Conservation (phyloP, 495 filamentous ascomycete genomes). For the Polyplosphaeria fusca region DNA sequence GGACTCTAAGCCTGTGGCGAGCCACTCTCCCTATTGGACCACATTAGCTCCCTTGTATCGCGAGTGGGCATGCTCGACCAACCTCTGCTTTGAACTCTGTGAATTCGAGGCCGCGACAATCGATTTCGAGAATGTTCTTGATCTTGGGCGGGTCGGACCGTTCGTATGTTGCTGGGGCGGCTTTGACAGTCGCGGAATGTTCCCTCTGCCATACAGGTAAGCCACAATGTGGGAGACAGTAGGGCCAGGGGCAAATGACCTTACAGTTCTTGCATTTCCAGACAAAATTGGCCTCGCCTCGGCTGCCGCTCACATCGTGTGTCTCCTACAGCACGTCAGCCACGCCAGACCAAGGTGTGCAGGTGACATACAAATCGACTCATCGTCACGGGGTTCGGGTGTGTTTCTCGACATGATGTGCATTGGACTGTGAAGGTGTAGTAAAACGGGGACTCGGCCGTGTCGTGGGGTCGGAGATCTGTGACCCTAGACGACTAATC, state of each 20-base stretch:
- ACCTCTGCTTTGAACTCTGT: constrained; percentile 85
- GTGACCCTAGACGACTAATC: constrained; percentile 65
- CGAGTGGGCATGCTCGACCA: constrained; percentile 6
- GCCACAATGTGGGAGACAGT: not conserved
- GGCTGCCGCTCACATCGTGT: constrained; percentile 83
- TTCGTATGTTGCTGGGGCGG: constrained; percentile 66
- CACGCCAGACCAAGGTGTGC: constrained; percentile 3
- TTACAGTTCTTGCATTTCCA: constrained; percentile 89
- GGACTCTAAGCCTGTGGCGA: constrained; percentile 76
- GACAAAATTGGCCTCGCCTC: constrained; percentile 95
- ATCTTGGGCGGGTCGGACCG: constrained; percentile 64
- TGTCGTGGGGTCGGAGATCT: constrained; percentile 80
- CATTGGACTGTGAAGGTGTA: constrained; percentile 98
- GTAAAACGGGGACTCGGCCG: constrained; percentile 74
- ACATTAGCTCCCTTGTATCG: not conserved
- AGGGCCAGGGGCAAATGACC: constrained; percentile 27
- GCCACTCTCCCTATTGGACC: constrained; percentile 71
- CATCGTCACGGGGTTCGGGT: constrained; percentile 82
- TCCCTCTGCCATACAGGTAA: constrained; percentile 49
- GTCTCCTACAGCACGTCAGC: constrained; percentile 56
- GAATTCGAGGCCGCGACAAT: constrained; percentile 93
- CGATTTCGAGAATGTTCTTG: constrained; percentile 79
- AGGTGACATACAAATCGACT: constrained; percentile 73
- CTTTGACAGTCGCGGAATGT: constrained; percentile 67
- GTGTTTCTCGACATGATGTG: constrained; percentile 86